Conservation (phyloP, 768 basidiomycete genomes). For the Leccinum barrowsii region DNA sequence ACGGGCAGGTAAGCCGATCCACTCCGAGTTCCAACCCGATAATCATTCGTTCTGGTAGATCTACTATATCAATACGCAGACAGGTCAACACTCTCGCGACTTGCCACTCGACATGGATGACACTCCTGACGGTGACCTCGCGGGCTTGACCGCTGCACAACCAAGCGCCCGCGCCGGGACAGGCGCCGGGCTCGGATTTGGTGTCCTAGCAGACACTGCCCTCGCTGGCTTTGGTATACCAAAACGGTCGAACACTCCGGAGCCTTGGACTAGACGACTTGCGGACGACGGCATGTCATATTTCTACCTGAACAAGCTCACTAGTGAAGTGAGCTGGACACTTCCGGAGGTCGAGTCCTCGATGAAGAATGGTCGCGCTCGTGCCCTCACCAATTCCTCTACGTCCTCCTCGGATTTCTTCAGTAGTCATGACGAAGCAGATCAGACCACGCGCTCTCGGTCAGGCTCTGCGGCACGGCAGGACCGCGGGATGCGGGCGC, state of each 20-base stretch:
- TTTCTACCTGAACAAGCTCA: conserved; percentile 71
- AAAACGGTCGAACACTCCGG: conserved; percentile 58
- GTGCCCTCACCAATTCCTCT: conserved; percentile 33
- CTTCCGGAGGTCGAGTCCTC: conserved; percentile 45
- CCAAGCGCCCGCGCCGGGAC: conserved; percentile 54
- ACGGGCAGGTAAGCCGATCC: conserved; percentile 67
- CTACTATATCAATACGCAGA: conserved; percentile 90
- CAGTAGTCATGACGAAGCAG: conserved; percentile 22
- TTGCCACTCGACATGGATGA: conserved; percentile 76
- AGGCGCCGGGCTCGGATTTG: conserved; percentile 49
- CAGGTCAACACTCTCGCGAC: conserved; percentile 78
- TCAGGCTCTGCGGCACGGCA: conserved; percentile 35
- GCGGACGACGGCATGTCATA: conserved; percentile 82
- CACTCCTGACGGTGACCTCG: conserved; percentile 58
- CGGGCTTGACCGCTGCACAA: conserved; percentile 51
- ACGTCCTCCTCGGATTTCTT: conserved; percentile 30
- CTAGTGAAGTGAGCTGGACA: conserved; percentile 67
- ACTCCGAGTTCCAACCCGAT: neutral
- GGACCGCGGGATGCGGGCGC: conserved; percentile 23
- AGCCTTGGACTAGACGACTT: conserved; percentile 79
- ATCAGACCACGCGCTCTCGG: conserved; percentile 25
- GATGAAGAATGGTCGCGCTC: conserved; percentile 30
- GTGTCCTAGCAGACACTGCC: conserved; percentile 33
- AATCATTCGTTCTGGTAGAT: conserved; percentile 51
- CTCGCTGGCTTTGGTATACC: conserved; percentile 59